A percentile compares a stretch with the other conserved stretches of the same genome.
Evolutionary conservation across 768 basidiomycete species (phyloP).

Genomic region (Strobilomyces echinocephalus): DNA sequence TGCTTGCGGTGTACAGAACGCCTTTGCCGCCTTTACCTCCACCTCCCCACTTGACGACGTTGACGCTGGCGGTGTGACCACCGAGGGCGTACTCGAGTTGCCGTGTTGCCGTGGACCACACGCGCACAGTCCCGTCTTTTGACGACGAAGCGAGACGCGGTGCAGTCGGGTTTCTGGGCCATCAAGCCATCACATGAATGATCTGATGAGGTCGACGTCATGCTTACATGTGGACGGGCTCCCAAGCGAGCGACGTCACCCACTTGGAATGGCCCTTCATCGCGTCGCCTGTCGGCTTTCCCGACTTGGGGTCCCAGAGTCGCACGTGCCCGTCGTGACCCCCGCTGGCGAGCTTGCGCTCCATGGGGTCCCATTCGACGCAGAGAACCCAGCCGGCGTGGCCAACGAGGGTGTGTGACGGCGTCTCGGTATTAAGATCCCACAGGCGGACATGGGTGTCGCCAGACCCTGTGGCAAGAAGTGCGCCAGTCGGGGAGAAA

Average conservation of each 20-base stretch:
- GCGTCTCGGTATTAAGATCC: constrained; percentile 91
- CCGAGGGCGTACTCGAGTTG: constrained; percentile 79
- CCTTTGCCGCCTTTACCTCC: constrained; percentile 61
- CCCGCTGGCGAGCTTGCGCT: constrained; percentile 85
- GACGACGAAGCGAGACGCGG: constrained; percentile 93
- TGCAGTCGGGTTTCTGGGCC: constrained; percentile 59
- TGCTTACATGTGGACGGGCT: constrained; percentile 86
- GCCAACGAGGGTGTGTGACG: constrained; percentile 79
- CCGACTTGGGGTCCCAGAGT: constrained; percentile 91
- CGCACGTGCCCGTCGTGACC: constrained; percentile 92
- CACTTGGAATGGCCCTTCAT: constrained; percentile 94
- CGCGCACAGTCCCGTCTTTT: constrained; percentile 93
- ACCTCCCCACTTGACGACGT: constrained; percentile 95
- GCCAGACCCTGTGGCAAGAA: constrained; percentile 92
- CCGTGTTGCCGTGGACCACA: constrained; percentile 79
- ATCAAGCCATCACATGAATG: constrained; percentile 4
- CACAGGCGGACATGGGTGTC: constrained; percentile 91
- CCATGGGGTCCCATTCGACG: constrained; percentile 95
- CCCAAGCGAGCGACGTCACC: constrained; percentile 94
- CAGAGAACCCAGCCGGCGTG: constrained; percentile 97
- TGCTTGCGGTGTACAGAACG: constrained; percentile 90
- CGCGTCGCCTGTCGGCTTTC: constrained; percentile 83
- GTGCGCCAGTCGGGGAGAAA: constrained; percentile 88
- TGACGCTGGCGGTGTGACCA: constrained; percentile 91
- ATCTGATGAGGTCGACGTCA: not conserved